These are phyloP conservation scores for Syzygium syzygioides DNA, from an alignment of 441 rosid genomes.

Conservation along the genomic window DNA sequence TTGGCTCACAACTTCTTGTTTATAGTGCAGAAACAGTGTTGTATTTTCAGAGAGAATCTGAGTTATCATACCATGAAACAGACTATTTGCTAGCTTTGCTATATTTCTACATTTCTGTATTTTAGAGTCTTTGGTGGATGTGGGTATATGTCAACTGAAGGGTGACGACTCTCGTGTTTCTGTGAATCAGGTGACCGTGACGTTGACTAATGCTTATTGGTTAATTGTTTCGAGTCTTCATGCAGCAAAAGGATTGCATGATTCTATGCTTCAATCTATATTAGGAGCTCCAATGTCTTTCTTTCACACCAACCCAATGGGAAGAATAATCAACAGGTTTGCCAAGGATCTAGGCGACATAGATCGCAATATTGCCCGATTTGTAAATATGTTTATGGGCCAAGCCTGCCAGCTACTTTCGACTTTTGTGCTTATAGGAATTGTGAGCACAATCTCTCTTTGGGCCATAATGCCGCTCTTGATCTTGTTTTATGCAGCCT, in stretches of 20 bases:
- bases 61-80: not conserved
- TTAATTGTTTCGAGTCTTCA: conserved; percentile 78
- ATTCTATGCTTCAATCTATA: conserved; percentile 85
- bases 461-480: conserved; percentile 99
- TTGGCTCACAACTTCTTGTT: not conserved
- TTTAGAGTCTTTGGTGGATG: not conserved
- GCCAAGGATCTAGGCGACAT: conserved; percentile 97
- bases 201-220: conserved; percentile 85
- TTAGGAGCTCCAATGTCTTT: conserved; percentile 97
- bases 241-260: conserved; percentile 88
- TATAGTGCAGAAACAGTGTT: not conserved
- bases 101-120: not conserved
- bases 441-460: conserved; percentile 92
- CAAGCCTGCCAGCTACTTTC: conserved; percentile 86
- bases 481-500: conserved; percentile 87
- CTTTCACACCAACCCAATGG: conserved; percentile 95
- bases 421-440: conserved; percentile 85
- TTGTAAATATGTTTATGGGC: conserved; percentile 75
- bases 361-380: conserved; percentile 74
- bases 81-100: not conserved
- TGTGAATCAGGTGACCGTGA: conserved; percentile 62
- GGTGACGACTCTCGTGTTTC: not conserved
- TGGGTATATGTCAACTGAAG: not conserved
- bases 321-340: conserved; percentile 91
- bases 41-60: not conserved